Base-by-base conservation (phyloP, 805 yeast species). In the Suhomyces sp. region DNA sequence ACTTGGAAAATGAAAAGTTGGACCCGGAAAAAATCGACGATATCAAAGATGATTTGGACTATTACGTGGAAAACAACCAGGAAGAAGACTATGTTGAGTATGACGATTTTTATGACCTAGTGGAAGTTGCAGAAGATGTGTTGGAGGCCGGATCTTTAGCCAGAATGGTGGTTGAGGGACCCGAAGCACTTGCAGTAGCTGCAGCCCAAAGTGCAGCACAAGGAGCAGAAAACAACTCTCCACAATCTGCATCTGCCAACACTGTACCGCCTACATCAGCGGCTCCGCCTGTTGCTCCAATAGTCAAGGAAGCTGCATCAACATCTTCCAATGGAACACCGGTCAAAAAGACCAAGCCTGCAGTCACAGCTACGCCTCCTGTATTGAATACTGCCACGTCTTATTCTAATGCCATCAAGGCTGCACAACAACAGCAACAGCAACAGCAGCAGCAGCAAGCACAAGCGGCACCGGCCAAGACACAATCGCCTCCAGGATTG, bases 81-180 rank as follows among this genome's bases (percentile, higher is more conserved):
- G 97, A 91, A 52, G 92, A 85, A 4, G 97, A 92, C 63, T 93
- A 91, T 68, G 87, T 92, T 33, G 97, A 91, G 64, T 96, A 93
- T 69, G 97, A 92, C 61, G 91, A 90, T 12, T 82, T 93, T 55
- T 94, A 93, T 70, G 97, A 94, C 60, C 90, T 85, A 54, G 79
- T 94, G 60, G 91, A 86, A 44, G 80, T 91, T 44, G 86, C 84
- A 31, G 72, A 65, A 22, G 58, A 53, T 26, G 64, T 60, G 44
- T 57, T 61, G 44, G 72, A 67, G 26, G 66, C 63, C 33, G 67
- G 70, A 42, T 60, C 64, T 2, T 54, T 61, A 50, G 62, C 65
- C 5, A 66, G 62, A 51, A 56, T 57, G 60, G 60, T 63, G 3
- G 60, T 52, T 6, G 58, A 54, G 6, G 60, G 55, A 12, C 44